Evolutionary conservation across 2,329 filamentous ascomycete genomes (phyloP).

Genomic region (Setomelanomma holmii): DNA sequence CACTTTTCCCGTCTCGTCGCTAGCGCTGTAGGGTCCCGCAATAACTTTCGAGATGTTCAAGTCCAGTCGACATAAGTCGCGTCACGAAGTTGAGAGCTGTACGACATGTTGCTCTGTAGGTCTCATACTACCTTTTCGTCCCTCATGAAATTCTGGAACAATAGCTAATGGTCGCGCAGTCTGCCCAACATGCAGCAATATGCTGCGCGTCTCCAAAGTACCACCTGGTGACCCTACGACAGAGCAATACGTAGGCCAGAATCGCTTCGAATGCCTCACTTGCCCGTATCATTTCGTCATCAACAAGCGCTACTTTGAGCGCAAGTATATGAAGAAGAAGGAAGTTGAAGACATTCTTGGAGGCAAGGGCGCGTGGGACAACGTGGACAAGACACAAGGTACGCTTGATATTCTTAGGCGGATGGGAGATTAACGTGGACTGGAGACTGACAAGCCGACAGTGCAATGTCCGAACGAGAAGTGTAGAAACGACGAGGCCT

Average conservation of each 20-base stretch:
- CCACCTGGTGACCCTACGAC: conserved; percentile 49
- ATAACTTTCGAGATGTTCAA: conserved; percentile 32
- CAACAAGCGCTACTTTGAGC: conserved; percentile 80
- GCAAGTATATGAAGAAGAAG: conserved; percentile 79
- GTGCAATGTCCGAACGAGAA: conserved; percentile 82
- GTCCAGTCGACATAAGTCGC: neutral
- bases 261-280: conserved; percentile 93
- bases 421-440: too few relatives aligned
- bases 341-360: conserved; percentile 91
- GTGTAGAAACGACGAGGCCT: conserved; percentile 84
- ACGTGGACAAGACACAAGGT: conserved; percentile 81
- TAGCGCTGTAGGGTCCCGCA: conserved; percentile 33
- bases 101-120: conserved; percentile 71
- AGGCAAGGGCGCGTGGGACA: conserved; percentile 86
- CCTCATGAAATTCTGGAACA: neutral
- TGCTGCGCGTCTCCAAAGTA: conserved; percentile 72
- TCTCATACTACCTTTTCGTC: neutral
- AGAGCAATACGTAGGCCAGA: conserved; percentile 56
- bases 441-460: conserved; percentile 31
- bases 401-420: conserved; percentile 18
- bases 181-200: conserved; percentile 84
- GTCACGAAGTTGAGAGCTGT: conserved; percentile 5
- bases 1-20: conserved; percentile 27
- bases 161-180: conserved; percentile 51
- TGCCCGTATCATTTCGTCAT: conserved; percentile 93